Evolutionary conservation across 768 basidiomycete species (phyloP), one percentile per base, ranked within the genome.

Genomic region (Scleroderma bovista): DNA sequence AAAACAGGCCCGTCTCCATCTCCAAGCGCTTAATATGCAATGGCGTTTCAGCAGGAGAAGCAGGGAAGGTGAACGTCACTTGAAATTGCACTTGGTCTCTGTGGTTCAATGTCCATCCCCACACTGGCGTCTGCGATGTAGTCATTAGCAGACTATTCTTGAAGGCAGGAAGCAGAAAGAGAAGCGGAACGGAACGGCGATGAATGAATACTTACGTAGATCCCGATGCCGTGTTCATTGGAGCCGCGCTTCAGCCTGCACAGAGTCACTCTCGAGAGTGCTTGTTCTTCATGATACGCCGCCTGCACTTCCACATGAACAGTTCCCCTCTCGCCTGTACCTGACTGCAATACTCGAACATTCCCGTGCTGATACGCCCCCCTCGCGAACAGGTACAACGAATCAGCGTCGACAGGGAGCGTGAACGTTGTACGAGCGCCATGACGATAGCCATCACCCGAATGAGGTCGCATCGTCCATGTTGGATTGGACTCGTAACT

Each of bases 341-440:
- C 5, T 9, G 60, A 53, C 23, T 67, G 63, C 12, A 6, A 48
- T 4, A 67, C 22, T 3, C 47, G 34, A 3, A 69, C 43, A 0
- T 20, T 47, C 2, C 69, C 69, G 0, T 7, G 3, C 3, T 67
- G 60, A 15, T 58, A 52, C 10, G 57, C 53, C 1, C 72, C 72
- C 6, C 64, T 64, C 23, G 70, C 57, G 44, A 74, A 23, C 36
- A 73, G 51, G 33, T 66, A 74, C 24, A 73, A 49, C 3, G 57
- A 56, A 0, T 68, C 60, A 1, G 70, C 53, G 1, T 51, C 26
- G 15, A 67, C 44, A 26, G 67, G 65, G 33, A 74, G 60, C 0
- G 58, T 39, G 19, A 73, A 66, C 1, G 55, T 51, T 3, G 62
- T 52, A 15, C 63, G 50, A 3, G 63, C 61, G 19, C 60, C 26